Base-by-base conservation (phyloP, 306 rosid genomes). In the Purshia tridentata region DNA sequence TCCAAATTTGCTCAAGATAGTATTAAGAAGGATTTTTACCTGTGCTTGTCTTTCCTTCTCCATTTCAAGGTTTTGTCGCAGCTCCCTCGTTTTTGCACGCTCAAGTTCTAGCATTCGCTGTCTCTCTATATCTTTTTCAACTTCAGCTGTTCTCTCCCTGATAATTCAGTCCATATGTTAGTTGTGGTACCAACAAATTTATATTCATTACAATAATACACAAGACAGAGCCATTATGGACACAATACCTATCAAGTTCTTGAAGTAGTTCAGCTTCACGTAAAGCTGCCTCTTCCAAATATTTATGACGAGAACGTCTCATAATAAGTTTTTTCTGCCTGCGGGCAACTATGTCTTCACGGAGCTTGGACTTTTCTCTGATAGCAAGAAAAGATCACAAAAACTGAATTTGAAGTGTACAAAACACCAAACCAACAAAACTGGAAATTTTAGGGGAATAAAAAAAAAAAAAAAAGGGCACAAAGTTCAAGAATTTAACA, bases 41-140 rank as follows among this genome's bases (percentile, higher is more conserved):
- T 93, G 98, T 69, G 91, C 77, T 82, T 90, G 97, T 74, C 86
- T 89, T 88, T 93, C 98, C 84, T 93, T 93, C 83, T 93, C 98
- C 80, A 93, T 80, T 22, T 93, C 98, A 76, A 93, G 96, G 80
- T 81, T 86, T 88, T 93, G 88, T 45, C 94, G 93, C 70, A 93
- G 73, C 80, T 93, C 98, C 88, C 91, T 87, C 39, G 98, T 93
- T 83, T 89, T 90, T 67, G 96, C 89, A 66, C 93, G 90, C 88
- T 93, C 97, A 22, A 84, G 68, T 85, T 93, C 98, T 58, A 93
- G 84, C 72, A 83, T 86, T 54, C 84, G 86, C 79, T 88, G 96
- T 79, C 98, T 88, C 75, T 93, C 98, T 52, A 88, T 84, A 81
- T 90, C 98, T 73, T 89, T 93, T 59, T 90, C 97, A 79, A 81